Conservation (phyloP, 2,329 filamentous ascomycete genomes). For the Fusarium nanum region DNA sequence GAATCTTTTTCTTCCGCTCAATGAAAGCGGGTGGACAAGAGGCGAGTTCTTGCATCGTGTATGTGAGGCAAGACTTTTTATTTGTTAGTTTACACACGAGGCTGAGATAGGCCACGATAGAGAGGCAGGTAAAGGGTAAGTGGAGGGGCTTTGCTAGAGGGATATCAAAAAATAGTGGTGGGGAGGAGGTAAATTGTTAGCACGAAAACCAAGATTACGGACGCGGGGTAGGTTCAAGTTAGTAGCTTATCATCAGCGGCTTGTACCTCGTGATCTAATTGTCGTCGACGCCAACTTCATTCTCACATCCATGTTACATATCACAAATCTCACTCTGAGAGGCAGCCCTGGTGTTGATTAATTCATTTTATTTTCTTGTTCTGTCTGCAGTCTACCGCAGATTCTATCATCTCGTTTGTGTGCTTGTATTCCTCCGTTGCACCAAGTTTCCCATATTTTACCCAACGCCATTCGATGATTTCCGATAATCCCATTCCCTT, state of each 20-base stretch:
- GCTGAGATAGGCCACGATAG: slow-evolving; percentile 39
- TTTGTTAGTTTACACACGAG: slow-evolving; percentile 39
- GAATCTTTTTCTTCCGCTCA: slow-evolving; percentile 76
- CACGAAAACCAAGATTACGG: slow-evolving; percentile 7
- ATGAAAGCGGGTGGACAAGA: slow-evolving; percentile 59
- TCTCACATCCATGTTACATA: slow-evolving; percentile 10
- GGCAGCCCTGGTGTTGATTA: background rate
- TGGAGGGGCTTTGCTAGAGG: slow-evolving; percentile 17
- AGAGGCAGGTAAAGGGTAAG: slow-evolving; percentile 18
- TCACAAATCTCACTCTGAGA: slow-evolving; percentile 4
- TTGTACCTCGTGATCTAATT: slow-evolving; percentile 40
- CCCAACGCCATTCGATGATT: slow-evolving; percentile 42
- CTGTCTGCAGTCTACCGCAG: slow-evolving; percentile 29
- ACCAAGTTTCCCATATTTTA: slow-evolving; percentile 22
- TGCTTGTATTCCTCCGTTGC: slow-evolving; percentile 26
- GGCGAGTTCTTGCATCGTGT: slow-evolving; percentile 49
- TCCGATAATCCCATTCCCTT: slow-evolving; percentile 21
- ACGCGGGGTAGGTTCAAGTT: slow-evolving; percentile 42
- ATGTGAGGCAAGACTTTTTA: slow-evolving; percentile 28
- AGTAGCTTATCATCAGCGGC: slow-evolving; percentile 30
- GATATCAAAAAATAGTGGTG: slow-evolving; percentile 12
- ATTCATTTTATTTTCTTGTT: slow-evolving; percentile 27
- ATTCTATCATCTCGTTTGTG: slow-evolving; percentile 21
- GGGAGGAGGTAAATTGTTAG: slow-evolving; percentile 28
- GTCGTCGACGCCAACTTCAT: slow-evolving; percentile 34